These are phyloP conservation scores for Penicillium italicum DNA, from an alignment of 2,329 filamentous ascomycete genomes.

Conservation along the genomic window DNA sequence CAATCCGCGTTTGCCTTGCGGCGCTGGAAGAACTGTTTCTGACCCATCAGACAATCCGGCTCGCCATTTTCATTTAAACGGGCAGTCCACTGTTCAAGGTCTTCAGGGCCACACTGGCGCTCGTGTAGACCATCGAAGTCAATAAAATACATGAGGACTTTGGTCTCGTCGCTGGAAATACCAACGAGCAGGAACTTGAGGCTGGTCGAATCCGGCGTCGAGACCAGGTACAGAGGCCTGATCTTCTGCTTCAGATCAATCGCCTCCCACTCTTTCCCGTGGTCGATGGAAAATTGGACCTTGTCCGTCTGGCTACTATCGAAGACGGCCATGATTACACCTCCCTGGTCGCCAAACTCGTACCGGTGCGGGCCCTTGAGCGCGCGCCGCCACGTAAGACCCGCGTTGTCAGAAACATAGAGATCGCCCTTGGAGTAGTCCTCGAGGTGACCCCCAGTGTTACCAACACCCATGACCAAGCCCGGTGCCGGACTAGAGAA, in stretches of 20 bases:
- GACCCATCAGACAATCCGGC: constrained; percentile 89
- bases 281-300: constrained; percentile 78
- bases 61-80: constrained; percentile 75
- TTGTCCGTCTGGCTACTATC: constrained; percentile 60
- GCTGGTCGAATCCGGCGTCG: constrained; percentile 87
- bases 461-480: constrained; percentile 89
- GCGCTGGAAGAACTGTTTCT: constrained; percentile 80
- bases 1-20: constrained; percentile 86
- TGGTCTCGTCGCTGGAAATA: constrained; percentile 53
- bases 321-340: constrained; percentile 76
- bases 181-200: constrained; percentile 83
- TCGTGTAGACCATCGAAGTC: constrained; percentile 82
- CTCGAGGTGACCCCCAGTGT: constrained; percentile 72
- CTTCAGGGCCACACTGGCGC: constrained; percentile 66
- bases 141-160: constrained; percentile 63
- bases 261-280: constrained; percentile 78
- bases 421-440: constrained; percentile 71
- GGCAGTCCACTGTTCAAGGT: constrained; percentile 83
- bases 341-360: constrained; percentile 91
- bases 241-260: constrained; percentile 69
- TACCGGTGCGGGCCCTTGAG: constrained; percentile 86
- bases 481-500: constrained; percentile 94
- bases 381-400: constrained; percentile 72
- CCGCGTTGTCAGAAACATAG: constrained; percentile 87
- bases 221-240: constrained; percentile 71